Conservation (phyloP, 345 rosid species). For the Salix arbutifolia region DNA sequence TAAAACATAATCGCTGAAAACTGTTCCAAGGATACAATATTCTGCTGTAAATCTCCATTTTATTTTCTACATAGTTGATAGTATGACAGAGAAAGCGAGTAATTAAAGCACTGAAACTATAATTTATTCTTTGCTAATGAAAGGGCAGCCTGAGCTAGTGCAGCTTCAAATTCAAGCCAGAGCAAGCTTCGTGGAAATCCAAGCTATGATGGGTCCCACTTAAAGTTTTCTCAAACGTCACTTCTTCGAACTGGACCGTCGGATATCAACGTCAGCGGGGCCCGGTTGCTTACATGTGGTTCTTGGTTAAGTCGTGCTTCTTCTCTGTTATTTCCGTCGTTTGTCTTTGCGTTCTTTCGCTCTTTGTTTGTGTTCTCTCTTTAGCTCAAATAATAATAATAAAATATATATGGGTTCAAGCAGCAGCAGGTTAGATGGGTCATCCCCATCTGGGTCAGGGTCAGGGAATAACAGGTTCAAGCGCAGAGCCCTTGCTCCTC, state of each 20-base stretch:
- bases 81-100: too few species aligned
- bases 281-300: not conserved
- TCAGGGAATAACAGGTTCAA: not conserved
- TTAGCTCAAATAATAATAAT: not conserved
- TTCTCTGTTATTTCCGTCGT: not conserved
- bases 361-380: not conserved
- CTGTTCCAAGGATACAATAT: too few species aligned
- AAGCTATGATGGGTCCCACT: not conserved
- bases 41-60: too few species aligned
- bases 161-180: not conserved
- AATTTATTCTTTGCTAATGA: too few species aligned
- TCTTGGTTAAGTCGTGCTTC: not conserved
- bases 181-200: not conserved
- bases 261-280: not conserved
- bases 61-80: too few species aligned
- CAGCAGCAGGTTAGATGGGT: slow-evolving; percentile 5
- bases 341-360: not conserved
- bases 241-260: not conserved
- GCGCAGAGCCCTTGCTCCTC: slow-evolving; percentile 1
- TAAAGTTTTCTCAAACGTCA: not conserved
- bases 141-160: too few species aligned
- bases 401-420: slow-evolving; percentile 11
- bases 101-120: too few species aligned
- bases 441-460: not conserved
- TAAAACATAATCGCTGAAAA: too few species aligned